Conservation (phyloP, 768 basidiomycete genomes). For the Collybiopsis luxurians region DNA sequence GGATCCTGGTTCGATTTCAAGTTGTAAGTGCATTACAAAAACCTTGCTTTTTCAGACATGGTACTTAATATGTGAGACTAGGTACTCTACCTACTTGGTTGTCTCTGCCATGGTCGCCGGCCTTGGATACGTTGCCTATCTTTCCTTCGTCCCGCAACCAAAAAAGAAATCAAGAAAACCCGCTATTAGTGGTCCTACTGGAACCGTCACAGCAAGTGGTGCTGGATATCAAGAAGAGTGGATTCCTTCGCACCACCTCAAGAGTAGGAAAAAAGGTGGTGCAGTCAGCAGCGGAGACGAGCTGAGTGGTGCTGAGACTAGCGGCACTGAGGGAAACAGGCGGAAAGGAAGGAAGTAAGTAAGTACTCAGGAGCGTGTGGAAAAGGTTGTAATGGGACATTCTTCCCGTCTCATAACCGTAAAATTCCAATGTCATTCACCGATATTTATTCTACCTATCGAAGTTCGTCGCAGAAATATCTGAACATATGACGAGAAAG, state of each 20-base stretch:
- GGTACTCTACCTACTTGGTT: conserved; percentile 70
- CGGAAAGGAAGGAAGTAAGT: conserved; percentile 43
- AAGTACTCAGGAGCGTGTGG: not conserved
- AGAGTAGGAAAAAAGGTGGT: conserved; percentile 49
- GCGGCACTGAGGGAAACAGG: conserved; percentile 51
- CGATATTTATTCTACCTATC: too few relatives aligned
- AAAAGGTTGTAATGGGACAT: not conserved
- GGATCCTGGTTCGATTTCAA: conserved; percentile 76
- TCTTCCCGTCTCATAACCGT: too few relatives aligned
- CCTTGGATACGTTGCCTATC: conserved; percentile 61
- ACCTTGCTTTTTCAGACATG: conserved; percentile 2
- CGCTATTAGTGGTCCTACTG: conserved; percentile 52
- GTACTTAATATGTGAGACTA: conserved; percentile 14
- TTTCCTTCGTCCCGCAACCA: conserved; percentile 60
- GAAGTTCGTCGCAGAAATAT: too few relatives aligned
- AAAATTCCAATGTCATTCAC: too few relatives aligned
- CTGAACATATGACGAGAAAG: too few relatives aligned
- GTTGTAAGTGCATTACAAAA: conserved; percentile 48
- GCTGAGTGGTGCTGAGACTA: conserved; percentile 62
- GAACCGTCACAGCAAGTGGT: conserved; percentile 61
- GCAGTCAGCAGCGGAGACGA: conserved; percentile 60
- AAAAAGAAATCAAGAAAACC: conserved; percentile 55
- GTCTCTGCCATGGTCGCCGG: conserved; percentile 63
- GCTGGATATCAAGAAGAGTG: conserved; percentile 84
- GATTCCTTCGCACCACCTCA: conserved; percentile 90